phyloP scores from a whole-genome alignment of 2,329 filamentous ascomycete genomes.

The Nemania sp. region DNA sequence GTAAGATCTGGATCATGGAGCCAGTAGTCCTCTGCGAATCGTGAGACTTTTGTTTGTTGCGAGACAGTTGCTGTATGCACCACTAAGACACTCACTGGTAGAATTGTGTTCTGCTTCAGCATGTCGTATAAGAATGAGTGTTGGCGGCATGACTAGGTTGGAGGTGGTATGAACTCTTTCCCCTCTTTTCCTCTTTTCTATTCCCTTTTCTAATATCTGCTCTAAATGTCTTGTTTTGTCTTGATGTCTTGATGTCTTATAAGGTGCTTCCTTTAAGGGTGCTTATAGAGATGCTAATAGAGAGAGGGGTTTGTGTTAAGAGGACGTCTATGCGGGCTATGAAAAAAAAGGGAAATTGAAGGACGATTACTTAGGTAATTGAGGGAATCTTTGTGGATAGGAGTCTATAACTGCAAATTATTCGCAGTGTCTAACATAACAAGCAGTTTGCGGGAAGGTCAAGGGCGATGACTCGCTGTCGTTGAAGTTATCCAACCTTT shows the following conservation, averaged over 20 bases:
- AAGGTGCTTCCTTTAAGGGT: not conserved
- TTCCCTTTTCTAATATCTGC: not conserved
- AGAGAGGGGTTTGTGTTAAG: no score
- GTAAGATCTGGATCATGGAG: conserved; percentile 66
- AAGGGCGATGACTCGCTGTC: no score
- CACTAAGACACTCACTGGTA: conserved; percentile 57
- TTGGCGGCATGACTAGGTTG: conserved; percentile 60
- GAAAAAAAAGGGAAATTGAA: no score
- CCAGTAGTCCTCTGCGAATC: conserved; percentile 57
- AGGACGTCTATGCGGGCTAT: no score
- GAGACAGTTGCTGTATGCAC: not conserved
- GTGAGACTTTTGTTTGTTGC: conserved; percentile 11
- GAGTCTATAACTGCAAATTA: no score
- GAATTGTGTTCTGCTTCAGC: conserved; percentile 76
- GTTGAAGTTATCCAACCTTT: no score
- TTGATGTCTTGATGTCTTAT: not conserved
- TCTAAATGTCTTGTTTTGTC: not conserved
- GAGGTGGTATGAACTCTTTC: not conserved
- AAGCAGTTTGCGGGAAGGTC: no score
- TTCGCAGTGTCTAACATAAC: no score
- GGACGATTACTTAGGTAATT: no score
- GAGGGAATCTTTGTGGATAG: no score
- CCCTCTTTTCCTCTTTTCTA: not conserved
- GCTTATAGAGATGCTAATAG: not conserved
- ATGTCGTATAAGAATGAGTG: conserved; percentile 87